These are phyloP conservation scores for Ophiocordyceps polyrhachis-furcata DNA, from an alignment of 2,329 filamentous ascomycete species.

Conservation along the genomic window DNA sequence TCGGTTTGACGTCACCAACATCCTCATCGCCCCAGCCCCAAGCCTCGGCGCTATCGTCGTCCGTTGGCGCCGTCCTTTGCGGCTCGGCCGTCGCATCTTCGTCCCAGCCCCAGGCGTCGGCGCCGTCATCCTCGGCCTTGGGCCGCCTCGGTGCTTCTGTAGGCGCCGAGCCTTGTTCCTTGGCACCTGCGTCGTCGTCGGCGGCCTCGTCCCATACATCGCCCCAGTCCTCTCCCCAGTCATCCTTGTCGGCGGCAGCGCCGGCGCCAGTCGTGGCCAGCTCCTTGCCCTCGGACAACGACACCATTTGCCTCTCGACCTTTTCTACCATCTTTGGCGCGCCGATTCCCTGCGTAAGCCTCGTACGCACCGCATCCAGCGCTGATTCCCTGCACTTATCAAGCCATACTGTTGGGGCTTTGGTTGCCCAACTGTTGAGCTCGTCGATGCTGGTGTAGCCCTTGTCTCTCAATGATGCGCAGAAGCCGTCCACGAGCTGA, in stretches of 20 bases:
- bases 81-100: slow-evolving; percentile 31
- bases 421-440: slow-evolving; percentile 62
- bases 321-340: slow-evolving; percentile 56
- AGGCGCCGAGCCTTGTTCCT: slow-evolving; percentile 7
- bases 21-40: slow-evolving; percentile 78
- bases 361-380: slow-evolving; percentile 53
- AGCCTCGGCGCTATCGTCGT: slow-evolving; percentile 41
- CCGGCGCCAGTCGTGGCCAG: slow-evolving; percentile 35
- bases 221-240: slow-evolving; percentile 65
- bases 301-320: slow-evolving; percentile 66
- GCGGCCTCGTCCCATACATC: slow-evolving; percentile 64
- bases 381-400: slow-evolving; percentile 64
- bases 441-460: slow-evolving; percentile 44
- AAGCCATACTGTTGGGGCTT: slow-evolving; percentile 70
- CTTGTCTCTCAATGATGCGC: slow-evolving; percentile 38
- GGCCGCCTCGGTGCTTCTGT: slow-evolving; percentile 2
- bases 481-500: slow-evolving; percentile 45
- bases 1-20: slow-evolving; percentile 7
- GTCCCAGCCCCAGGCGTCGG: slow-evolving; percentile 73
- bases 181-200: slow-evolving; percentile 22
- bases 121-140: slow-evolving; percentile 21
- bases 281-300: slow-evolving; percentile 44
- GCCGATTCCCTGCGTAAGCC: slow-evolving; percentile 49
- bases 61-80: slow-evolving; percentile 11
- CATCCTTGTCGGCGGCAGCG: slow-evolving; percentile 27